Evolutionary conservation across 2,329 filamentous ascomycete species (phyloP).

Genomic region (Didymella arachidicola): DNA sequence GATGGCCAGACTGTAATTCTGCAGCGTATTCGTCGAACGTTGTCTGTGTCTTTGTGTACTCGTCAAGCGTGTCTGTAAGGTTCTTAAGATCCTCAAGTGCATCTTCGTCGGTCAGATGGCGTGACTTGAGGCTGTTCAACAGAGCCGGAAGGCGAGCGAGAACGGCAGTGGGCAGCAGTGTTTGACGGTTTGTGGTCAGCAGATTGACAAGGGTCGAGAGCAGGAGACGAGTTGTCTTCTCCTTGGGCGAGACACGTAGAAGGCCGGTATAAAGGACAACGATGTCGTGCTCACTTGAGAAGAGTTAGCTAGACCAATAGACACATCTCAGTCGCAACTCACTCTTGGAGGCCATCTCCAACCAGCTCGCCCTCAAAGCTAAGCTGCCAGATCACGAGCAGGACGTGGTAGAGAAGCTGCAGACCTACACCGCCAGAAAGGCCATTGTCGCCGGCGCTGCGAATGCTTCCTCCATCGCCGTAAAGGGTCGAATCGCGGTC

Average conservation of each 20-base stretch:
- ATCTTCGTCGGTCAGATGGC: conserved; percentile 61
- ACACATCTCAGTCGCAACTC: conserved; percentile 46
- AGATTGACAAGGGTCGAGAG: conserved; percentile 91
- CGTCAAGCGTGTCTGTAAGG: conserved; percentile 73
- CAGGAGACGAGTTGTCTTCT: conserved; percentile 93
- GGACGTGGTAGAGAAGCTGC: conserved; percentile 91
- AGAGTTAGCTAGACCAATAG: conserved; percentile 24
- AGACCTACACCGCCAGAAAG: conserved; percentile 81
- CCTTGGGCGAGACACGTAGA: conserved; percentile 90
- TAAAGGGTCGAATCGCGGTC: conserved; percentile 70
- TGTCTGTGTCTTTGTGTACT: conserved; percentile 77
- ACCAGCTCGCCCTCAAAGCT: conserved; percentile 81
- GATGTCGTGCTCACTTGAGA: conserved; percentile 83
- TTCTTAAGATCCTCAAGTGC: conserved; percentile 59
- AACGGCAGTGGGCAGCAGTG: conserved; percentile 80
- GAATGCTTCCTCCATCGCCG: conserved; percentile 63
- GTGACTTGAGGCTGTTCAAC: conserved; percentile 64
- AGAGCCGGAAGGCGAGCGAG: conserved; percentile 79
- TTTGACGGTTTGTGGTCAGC: conserved; percentile 73
- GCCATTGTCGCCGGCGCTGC: conserved; percentile 65
- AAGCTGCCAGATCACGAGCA: conserved; percentile 94
- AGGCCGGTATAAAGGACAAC: conserved; percentile 92
- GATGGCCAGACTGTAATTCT: conserved; percentile 83
- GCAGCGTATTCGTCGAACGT: conserved; percentile 76
- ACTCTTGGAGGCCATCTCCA: conserved; percentile 87